phyloP scores from a whole-genome alignment of 352 stramenopile species.

The Chrysophaeum taylorii region DNA sequence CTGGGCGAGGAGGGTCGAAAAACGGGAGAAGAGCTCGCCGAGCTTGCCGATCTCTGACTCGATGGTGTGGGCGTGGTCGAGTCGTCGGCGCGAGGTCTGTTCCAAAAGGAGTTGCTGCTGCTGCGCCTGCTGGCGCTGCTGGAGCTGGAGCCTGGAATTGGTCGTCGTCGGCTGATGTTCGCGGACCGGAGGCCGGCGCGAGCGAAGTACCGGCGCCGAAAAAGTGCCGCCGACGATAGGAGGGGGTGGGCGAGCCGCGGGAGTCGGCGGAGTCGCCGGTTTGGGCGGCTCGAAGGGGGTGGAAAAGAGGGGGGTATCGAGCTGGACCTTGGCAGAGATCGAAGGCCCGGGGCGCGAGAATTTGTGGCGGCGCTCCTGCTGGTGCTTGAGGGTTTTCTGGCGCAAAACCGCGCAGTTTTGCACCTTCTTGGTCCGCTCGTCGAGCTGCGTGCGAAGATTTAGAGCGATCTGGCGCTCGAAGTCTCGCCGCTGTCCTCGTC shows the following conservation, averaged over 20 bases:
- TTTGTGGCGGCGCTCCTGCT: neutral
- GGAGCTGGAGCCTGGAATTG: neutral
- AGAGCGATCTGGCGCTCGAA: neutral
- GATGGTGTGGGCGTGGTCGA: neutral
- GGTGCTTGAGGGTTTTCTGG: neutral
- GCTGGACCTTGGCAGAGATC: neutral
- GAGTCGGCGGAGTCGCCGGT: neutral
- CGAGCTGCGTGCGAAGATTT: neutral
- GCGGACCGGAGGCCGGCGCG: neutral
- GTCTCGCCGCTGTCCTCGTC: neutral
- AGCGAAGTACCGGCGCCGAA: neutral
- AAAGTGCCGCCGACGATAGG: neutral
- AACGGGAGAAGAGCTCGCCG: conserved; percentile 12
- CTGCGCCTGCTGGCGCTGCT: conserved; percentile 11
- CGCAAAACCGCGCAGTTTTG: neutral
- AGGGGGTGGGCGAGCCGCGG: neutral
- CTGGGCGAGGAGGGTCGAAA: conserved; percentile 3
- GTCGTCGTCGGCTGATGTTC: neutral
- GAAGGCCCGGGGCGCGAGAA: neutral
- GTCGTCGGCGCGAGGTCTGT: neutral
- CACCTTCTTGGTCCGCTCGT: neutral
- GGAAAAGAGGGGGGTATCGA: conserved; percentile 7
- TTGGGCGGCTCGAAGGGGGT: neutral
- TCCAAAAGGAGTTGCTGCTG: neutral
- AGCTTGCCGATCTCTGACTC: conserved; percentile 15